Evolutionary conservation across 805 yeast genomes (phyloP).

Genomic region (Starmera quercuum): DNA sequence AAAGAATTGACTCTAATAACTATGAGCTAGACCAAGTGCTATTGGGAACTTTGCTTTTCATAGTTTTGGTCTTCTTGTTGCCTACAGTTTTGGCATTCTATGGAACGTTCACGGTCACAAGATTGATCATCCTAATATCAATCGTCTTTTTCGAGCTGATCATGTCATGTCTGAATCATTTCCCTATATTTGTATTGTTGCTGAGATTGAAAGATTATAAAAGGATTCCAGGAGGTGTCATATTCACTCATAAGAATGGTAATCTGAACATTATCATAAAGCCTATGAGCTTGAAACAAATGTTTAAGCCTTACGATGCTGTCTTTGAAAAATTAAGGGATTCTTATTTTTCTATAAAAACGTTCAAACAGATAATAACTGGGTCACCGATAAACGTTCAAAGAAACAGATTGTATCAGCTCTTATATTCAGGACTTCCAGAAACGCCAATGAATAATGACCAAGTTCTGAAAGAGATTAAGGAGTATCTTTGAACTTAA

Average conservation of each 20-base stretch:
- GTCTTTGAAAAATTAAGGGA: constrained; percentile 31
- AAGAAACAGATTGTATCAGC: constrained; percentile 39
- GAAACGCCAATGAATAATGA: constrained; percentile 22
- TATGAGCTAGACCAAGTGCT: constrained; percentile 83
- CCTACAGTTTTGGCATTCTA: constrained; percentile 91
- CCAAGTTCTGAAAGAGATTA: constrained; percentile 13
- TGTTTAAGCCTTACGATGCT: constrained; percentile 41
- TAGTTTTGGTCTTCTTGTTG: constrained; percentile 64
- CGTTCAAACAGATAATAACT: constrained; percentile 31
- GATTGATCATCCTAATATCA: constrained; percentile 41
- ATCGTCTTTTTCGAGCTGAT: constrained; percentile 49
- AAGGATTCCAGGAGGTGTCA: constrained; percentile 56
- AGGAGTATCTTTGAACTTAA: no score
- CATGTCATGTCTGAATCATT: constrained; percentile 65
- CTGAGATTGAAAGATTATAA: constrained; percentile 74
- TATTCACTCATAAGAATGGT: constrained; percentile 13
- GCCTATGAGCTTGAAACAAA: constrained; percentile 34
- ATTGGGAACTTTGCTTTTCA: constrained; percentile 83
- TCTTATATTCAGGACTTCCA: constrained; percentile 48
- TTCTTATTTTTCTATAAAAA: constrained; percentile 34
- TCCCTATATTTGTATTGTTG: constrained; percentile 79
- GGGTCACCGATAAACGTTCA: constrained; percentile 40
- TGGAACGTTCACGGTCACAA: constrained; percentile 54
- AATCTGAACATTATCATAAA: constrained; percentile 29
- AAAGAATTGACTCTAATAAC: constrained; percentile 78